Percentiles rank a stretch among this genome's conserved stretches.
These are phyloP conservation scores for Zostera marina DNA, from an alignment of 116 monocot genomes.

Conservation along the genomic window DNA sequence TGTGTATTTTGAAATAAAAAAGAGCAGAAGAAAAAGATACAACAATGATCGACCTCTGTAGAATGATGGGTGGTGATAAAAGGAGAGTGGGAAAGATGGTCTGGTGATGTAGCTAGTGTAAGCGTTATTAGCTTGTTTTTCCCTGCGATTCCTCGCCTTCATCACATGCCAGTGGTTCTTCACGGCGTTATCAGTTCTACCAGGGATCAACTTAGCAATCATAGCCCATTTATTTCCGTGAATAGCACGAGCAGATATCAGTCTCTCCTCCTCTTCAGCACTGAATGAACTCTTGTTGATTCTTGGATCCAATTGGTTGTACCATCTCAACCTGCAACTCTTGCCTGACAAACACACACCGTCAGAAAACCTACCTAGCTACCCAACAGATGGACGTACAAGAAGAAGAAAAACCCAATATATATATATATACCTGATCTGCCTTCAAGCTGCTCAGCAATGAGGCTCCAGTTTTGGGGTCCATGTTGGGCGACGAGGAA, in stretches of 20 bases:
- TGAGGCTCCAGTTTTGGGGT: slow-evolving; percentile 21
- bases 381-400: too few species aligned
- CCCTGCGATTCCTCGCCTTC: too few species aligned
- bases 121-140: too few species aligned
- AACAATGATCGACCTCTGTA: background rate
- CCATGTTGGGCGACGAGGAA: slow-evolving; percentile 19
- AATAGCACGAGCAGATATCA: too few species aligned
- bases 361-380: slow-evolving; percentile 19
- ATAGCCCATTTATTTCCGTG: too few species aligned
- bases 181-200: too few species aligned
- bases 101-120: background rate
- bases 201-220: too few species aligned
- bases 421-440: slow-evolving; percentile 24
- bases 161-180: too few species aligned
- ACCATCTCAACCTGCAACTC: background rate
- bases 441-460: slow-evolving; percentile 20
- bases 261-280: background rate
- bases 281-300: background rate
- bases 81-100: background rate
- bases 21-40: background rate
- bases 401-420: too few species aligned
- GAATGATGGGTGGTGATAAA: background rate
- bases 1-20: background rate
- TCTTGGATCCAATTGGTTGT: too few species aligned
- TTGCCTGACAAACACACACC: slow-evolving; percentile 8